Evolutionary conservation across 2,329 filamentous ascomycete species (phyloP).

Genomic region (Fusarium multiceps): DNA sequence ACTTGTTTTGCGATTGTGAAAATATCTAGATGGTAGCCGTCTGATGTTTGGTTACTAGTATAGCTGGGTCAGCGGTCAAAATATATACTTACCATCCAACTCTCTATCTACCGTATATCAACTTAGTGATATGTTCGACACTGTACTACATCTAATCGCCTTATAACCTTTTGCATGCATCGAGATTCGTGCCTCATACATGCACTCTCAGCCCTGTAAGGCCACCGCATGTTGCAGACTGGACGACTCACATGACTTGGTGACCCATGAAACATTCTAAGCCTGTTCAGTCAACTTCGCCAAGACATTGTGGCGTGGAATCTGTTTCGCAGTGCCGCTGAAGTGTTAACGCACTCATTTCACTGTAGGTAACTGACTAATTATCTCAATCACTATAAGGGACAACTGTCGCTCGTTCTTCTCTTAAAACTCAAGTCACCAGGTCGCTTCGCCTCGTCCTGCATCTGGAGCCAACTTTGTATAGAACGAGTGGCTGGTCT

Average conservation of each 20-base stretch:
- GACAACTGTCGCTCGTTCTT: background rate
- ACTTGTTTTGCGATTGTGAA: conserved; percentile 17
- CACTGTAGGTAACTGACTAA: background rate
- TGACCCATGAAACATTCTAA: background rate
- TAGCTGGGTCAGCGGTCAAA: background rate
- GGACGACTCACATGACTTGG: background rate
- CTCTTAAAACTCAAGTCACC: background rate
- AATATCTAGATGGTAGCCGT: conserved; percentile 3
- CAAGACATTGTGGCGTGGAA: background rate
- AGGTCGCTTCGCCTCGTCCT: too few relatives aligned
- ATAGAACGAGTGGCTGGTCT: too few relatives aligned
- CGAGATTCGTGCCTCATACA: background rate
- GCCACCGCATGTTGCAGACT: background rate
- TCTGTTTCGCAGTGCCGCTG: background rate
- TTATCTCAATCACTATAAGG: background rate
- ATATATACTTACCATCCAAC: conserved; percentile 3
- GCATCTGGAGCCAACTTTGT: too few relatives aligned
- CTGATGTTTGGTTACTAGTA: background rate
- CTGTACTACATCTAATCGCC: background rate
- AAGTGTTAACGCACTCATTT: background rate
- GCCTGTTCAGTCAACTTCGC: background rate
- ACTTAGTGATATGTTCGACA: background rate
- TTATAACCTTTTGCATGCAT: background rate
- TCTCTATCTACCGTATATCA: fast-evolving
- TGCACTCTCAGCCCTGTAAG: background rate